A percentile compares a stretch with the other conserved stretches of the same genome.
Evolutionary conservation across 257 asterid genomes (phyloP).

Genomic region (Scutellaria minor): DNA sequence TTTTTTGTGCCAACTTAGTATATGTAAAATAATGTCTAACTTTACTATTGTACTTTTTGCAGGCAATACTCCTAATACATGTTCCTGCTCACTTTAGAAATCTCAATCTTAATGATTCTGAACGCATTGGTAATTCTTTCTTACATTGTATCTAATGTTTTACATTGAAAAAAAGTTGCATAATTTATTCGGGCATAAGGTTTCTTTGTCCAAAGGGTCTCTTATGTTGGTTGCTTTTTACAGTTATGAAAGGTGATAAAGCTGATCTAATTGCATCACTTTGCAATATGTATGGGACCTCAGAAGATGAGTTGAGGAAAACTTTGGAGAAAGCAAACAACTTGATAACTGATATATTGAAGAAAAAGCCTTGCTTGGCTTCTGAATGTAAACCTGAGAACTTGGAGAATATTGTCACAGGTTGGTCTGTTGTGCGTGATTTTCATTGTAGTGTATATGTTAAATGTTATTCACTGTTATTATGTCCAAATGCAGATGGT

Average conservation of each 20-base stretch:
- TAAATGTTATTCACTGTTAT: constrained; percentile 14
- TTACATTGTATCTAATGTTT: constrained; percentile 2
- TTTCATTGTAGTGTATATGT: constrained; percentile 15
- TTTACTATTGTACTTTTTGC: constrained; percentile 43
- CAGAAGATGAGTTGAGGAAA: constrained; percentile 78
- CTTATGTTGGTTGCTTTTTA: constrained; percentile 29
- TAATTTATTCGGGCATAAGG: neutral
- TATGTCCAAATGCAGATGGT: constrained; percentile 66
- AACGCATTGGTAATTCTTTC: constrained; percentile 63
- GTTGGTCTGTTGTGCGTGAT: constrained; percentile 46
- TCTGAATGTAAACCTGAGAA: constrained; percentile 60
- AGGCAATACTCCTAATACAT: constrained; percentile 87
- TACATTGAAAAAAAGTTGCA: neutral
- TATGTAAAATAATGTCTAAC: constrained; percentile 14
- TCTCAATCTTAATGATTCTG: constrained; percentile 62
- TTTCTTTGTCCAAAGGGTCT: constrained; percentile 24
- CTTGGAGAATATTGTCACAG: constrained; percentile 64
- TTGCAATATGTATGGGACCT: constrained; percentile 72
- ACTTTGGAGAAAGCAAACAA: constrained; percentile 69
- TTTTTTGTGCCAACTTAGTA: constrained; percentile 2
- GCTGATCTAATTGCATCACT: constrained; percentile 82
- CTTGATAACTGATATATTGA: constrained; percentile 63
- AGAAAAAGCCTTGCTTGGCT: constrained; percentile 61
- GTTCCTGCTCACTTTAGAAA: constrained; percentile 75
- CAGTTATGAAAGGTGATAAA: constrained; percentile 81